These are phyloP conservation scores for Daldinia concentrica DNA, from an alignment of 495 filamentous ascomycete genomes.

Conservation along the genomic window DNA sequence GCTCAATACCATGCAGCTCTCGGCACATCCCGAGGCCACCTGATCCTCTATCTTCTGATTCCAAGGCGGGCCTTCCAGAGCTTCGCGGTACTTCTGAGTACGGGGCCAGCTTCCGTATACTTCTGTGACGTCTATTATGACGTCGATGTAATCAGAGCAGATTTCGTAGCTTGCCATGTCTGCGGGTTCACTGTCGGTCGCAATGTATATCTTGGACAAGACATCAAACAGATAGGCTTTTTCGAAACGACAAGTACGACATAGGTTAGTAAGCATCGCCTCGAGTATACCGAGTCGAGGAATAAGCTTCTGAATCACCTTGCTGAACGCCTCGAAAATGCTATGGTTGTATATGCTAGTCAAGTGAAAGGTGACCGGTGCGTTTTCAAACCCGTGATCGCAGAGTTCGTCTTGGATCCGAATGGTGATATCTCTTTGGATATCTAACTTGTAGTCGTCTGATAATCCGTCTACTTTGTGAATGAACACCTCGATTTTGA, in stretches of 20 bases:
- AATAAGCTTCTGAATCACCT: constrained; percentile 96
- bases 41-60: constrained; percentile 71
- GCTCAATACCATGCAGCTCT: constrained; percentile 80
- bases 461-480: constrained; percentile 96
- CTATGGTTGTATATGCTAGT: constrained; percentile 98
- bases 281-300: constrained; percentile 92
- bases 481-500: constrained; percentile 97
- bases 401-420: constrained; percentile 96
- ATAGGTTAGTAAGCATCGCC: constrained; percentile 87
- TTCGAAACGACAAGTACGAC: constrained; percentile 89
- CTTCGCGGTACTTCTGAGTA: constrained; percentile 58
- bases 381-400: constrained; percentile 90
- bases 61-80: constrained; percentile 67
- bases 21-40: constrained; percentile 71
- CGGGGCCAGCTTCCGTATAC: constrained; percentile 83
- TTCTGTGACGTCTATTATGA: constrained; percentile 94
- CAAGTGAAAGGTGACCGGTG: constrained; percentile 89
- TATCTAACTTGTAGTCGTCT: constrained; percentile 93
- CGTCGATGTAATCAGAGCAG: constrained; percentile 96
- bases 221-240: constrained; percentile 98
- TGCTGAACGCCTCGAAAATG: constrained; percentile 97
- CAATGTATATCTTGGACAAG: constrained; percentile 97
- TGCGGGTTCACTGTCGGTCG: constrained; percentile 90
- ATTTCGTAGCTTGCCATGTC: constrained; percentile 96
- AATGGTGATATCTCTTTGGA: constrained; percentile 92